A percentile compares a stretch with the other conserved stretches of the same genome.
Conservation (phyloP, 2,329 filamentous ascomycete genomes). For the Fusarium austroafricanum region DNA sequence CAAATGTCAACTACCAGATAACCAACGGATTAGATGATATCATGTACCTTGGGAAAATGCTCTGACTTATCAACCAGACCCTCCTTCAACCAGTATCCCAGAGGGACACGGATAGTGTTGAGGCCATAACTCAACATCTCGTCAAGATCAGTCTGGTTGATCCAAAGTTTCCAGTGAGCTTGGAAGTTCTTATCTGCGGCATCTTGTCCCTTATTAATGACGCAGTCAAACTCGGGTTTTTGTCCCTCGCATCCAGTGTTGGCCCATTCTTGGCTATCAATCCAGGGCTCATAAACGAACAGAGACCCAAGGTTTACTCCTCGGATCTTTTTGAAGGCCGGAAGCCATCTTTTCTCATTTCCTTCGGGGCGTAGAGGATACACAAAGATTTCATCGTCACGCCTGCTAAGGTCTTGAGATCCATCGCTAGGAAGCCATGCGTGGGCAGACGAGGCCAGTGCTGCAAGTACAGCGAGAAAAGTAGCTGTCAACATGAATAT, state of each 20-base stretch:
- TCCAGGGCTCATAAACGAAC: conserved; percentile 67
- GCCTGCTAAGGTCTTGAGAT: neutral
- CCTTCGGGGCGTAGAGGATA: neutral
- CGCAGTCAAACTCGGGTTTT: conserved; percentile 67
- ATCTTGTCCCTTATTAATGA: conserved; percentile 59
- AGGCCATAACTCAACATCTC: conserved; percentile 62
- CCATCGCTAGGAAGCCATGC: conserved; percentile 36
- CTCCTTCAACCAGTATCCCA: conserved; percentile 68
- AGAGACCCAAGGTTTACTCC: conserved; percentile 66
- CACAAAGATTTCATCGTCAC: conserved; percentile 17
- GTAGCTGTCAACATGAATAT: conserved; percentile 20
- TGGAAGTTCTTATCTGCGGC: conserved; percentile 60
- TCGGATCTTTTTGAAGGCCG: conserved; percentile 56
- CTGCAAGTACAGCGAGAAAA: conserved; percentile 23
- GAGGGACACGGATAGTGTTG: conserved; percentile 65
- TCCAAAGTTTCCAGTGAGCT: conserved; percentile 63
- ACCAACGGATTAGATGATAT: neutral
- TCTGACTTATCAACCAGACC: conserved; percentile 61
- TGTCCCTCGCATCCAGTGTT: conserved; percentile 59
- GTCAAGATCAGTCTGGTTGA: conserved; percentile 60
- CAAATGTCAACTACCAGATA: neutral
- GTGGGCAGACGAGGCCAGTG: conserved; percentile 26
- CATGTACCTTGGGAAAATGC: conserved; percentile 57
- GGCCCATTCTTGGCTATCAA: conserved; percentile 58
- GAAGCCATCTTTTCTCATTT: conserved; percentile 28